Percentiles rank a stretch among this genome's conserved stretches.
phyloP scores from a whole-genome alignment of 768 basidiomycete genomes.

The Panaeolus cyanescens region DNA sequence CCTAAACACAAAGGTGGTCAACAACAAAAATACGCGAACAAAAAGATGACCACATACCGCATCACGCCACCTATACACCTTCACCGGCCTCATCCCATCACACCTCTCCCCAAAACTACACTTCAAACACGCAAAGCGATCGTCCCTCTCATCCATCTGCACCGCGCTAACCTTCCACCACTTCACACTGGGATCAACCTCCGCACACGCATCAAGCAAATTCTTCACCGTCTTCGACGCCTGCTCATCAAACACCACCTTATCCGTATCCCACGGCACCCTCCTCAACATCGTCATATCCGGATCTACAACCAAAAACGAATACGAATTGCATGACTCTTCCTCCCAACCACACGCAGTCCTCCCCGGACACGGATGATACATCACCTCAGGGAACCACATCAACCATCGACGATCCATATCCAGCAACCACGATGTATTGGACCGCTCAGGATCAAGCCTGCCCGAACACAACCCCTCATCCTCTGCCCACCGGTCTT shows the following conservation, averaged over 20 bases:
- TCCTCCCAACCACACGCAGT: constrained; percentile 1
- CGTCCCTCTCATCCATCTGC: constrained; percentile 30
- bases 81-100: constrained; percentile 31
- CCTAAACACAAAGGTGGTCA: constrained; percentile 17
- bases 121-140: constrained; percentile 35
- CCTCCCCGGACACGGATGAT: constrained; percentile 31
- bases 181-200: constrained; percentile 15
- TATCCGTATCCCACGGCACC: constrained; percentile 22
- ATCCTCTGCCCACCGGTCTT: constrained; percentile 8
- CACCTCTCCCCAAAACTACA: constrained; percentile 32
- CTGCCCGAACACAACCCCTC: constrained; percentile 10
- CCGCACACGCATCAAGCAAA: constrained; percentile 30
- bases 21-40: not conserved
- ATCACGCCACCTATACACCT: constrained; percentile 32
- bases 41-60: constrained; percentile 24
- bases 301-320: constrained; percentile 10
- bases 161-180: constrained; percentile 19
- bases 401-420: constrained; percentile 16
- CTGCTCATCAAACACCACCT: constrained; percentile 28
- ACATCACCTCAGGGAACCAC: constrained; percentile 36
- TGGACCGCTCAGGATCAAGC: not conserved
- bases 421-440: constrained; percentile 1
- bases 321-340: constrained; percentile 10
- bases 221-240: constrained; percentile 28
- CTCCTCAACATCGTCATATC: constrained; percentile 13